Evolutionary conservation across 345 rosid species (phyloP).

Genomic region (Eucalyptus victrix): DNA sequence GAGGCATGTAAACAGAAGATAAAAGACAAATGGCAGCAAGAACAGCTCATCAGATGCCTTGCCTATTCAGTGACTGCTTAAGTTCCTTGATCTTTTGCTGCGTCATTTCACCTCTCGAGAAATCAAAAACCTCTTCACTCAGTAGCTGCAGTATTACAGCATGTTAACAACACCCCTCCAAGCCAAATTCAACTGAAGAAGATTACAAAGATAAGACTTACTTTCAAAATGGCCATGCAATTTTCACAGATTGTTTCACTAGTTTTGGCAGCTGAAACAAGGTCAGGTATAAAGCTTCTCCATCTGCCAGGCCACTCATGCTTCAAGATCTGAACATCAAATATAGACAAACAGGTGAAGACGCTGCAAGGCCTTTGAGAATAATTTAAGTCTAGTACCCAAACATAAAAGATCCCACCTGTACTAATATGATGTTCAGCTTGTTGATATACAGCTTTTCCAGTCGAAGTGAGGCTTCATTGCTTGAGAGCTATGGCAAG

Average conservation of each 20-base stretch:
- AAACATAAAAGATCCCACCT: constrained; percentile 32
- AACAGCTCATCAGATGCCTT: background rate
- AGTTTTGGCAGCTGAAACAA: constrained; percentile 98
- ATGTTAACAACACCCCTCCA: background rate
- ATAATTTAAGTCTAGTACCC: background rate
- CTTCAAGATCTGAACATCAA: constrained; percentile 58
- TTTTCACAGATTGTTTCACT: constrained; percentile 99
- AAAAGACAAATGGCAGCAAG: background rate
- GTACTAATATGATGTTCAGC: constrained; percentile 87
- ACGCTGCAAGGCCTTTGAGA: background rate
- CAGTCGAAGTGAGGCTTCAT: constrained; percentile 67
- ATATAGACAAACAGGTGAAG: background rate
- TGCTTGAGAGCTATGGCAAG: constrained; percentile 64
- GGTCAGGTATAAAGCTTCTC: constrained; percentile 97
- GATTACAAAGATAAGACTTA: constrained; percentile 5
- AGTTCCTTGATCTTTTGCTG: constrained; percentile 95
- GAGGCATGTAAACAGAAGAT: background rate
- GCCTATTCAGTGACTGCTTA: constrained; percentile 94
- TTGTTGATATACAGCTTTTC: constrained; percentile 96
- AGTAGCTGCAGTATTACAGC: constrained; percentile 43
- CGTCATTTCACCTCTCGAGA: constrained; percentile 99
- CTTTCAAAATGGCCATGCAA: constrained; percentile 96
- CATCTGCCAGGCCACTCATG: constrained; percentile 99
- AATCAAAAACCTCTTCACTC: constrained; percentile 99
- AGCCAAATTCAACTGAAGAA: background rate